phyloP scores from a whole-genome alignment of 1,139 yeast species.

The Meyerozyma sp. region DNA sequence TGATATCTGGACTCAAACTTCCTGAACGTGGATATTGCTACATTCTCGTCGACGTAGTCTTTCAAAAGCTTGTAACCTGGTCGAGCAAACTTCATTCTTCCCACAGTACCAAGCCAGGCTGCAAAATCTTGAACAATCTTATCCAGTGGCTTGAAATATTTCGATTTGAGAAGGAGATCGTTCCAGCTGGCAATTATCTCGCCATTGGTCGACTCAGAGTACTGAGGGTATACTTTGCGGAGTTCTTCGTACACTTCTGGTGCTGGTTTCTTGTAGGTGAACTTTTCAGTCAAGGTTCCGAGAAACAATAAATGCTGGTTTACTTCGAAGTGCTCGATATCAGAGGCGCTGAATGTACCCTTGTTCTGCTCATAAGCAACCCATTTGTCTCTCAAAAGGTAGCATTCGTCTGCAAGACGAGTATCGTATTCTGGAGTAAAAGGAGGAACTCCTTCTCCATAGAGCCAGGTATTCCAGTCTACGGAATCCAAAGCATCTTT shows the following conservation, averaged over 20 bases:
- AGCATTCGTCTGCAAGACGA: constrained; percentile 28
- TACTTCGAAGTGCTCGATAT: constrained; percentile 22
- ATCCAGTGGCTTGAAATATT: constrained; percentile 15
- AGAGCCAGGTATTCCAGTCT: constrained; percentile 27
- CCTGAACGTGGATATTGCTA: constrained; percentile 24
- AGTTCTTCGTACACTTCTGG: constrained; percentile 15
- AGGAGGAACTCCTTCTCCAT: constrained; percentile 26
- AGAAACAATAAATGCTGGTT: constrained; percentile 33
- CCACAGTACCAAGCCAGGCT: constrained; percentile 36
- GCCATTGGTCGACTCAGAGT: constrained; percentile 22
- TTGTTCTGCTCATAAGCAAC: constrained; percentile 8
- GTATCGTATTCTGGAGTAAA: constrained; percentile 24
- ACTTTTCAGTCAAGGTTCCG: constrained; percentile 22
- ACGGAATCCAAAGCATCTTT: constrained; percentile 14
- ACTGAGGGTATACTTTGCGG: constrained; percentile 21
- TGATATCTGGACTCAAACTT: constrained; percentile 24
- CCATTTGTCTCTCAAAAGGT: constrained; percentile 24
- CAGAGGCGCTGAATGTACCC: constrained; percentile 13
- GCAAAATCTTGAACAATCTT: constrained; percentile 20
- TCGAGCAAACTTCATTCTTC: constrained; percentile 40
- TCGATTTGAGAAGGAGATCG: constrained; percentile 25
- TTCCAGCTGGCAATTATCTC: constrained; percentile 31
- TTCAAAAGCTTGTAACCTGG: constrained; percentile 33
- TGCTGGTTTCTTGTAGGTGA: constrained; percentile 12
- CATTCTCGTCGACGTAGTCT: constrained; percentile 22